Percentiles rank a stretch among this genome's conserved stretches.
Evolutionary conservation across 2,329 filamentous ascomycete species (phyloP).

Genomic region (Trichocomaceae sp.): DNA sequence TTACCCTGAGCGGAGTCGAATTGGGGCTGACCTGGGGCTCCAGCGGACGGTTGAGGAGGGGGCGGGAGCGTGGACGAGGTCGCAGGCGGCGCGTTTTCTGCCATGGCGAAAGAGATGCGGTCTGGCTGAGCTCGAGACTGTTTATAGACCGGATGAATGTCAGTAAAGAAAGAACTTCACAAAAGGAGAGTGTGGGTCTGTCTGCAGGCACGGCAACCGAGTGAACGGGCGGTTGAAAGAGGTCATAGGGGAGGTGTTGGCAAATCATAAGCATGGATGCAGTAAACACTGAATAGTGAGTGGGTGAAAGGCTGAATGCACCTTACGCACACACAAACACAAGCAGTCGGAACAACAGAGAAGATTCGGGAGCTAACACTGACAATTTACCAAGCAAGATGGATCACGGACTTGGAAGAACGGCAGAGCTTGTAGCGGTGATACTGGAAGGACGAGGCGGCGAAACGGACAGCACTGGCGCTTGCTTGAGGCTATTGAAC

Average conservation of each 20-base stretch:
- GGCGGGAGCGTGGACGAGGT: conserved; percentile 61
- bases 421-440: background rate
- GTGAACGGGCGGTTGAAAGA: no score
- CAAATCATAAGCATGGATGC: background rate
- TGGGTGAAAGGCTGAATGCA: background rate
- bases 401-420: background rate
- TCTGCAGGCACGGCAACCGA: background rate
- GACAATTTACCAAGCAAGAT: background rate
- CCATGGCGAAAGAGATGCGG: conserved; percentile 53
- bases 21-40: conserved; percentile 58
- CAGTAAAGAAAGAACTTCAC: background rate
- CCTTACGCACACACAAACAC: background rate
- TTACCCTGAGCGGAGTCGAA: conserved; percentile 68
- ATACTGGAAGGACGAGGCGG: background rate
- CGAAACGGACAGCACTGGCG: conserved; percentile 3
- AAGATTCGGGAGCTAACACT: background rate
- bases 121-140: background rate
- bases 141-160: background rate
- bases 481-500: background rate
- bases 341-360: background rate
- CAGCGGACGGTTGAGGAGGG: conserved; percentile 61
- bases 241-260: background rate
- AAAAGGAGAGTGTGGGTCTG: conserved; percentile 1
- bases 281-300: background rate
- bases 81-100: conserved; percentile 63